Conservation (phyloP, 2,329 filamentous ascomycete genomes). For the Botrytis medusae region DNA sequence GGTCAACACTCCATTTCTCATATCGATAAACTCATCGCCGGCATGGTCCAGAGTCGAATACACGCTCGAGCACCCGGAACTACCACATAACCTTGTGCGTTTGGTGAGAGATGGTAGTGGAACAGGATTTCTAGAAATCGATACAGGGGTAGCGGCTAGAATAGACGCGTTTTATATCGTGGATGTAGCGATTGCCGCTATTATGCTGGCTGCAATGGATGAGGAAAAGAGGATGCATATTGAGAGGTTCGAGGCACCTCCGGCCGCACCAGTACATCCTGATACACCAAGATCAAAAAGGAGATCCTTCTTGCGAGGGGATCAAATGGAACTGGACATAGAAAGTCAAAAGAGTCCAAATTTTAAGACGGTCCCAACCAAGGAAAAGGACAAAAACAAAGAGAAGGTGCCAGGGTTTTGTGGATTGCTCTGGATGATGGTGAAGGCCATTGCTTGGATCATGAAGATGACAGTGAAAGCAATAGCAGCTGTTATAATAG, state of each 20-base stretch:
- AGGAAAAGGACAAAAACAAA: conserved; percentile 45
- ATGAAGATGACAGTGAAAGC: conserved; percentile 57
- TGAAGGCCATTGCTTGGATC: conserved; percentile 60
- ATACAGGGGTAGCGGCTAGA: conserved; percentile 57
- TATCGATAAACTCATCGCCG: conserved; percentile 57
- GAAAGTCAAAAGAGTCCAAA: conserved; percentile 55
- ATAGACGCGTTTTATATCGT: conserved; percentile 62
- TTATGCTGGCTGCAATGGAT: conserved; percentile 57
- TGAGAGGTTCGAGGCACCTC: conserved; percentile 61
- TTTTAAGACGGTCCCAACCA: conserved; percentile 39
- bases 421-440: conserved; percentile 52
- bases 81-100: conserved; percentile 58
- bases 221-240: conserved; percentile 54
- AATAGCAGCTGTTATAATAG: conserved; percentile 50
- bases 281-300: conserved; percentile 33
- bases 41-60: conserved; percentile 63
- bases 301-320: conserved; percentile 44
- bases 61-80: conserved; percentile 63
- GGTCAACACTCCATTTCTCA: conserved; percentile 61
- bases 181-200: conserved; percentile 60
- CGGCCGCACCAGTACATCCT: conserved; percentile 38
- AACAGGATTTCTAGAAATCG: conserved; percentile 59
- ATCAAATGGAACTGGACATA: conserved; percentile 61
- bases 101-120: conserved; percentile 61
- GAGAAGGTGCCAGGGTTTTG: conserved; percentile 51